phyloP scores from a whole-genome alignment of 257 asterid species.

The Solanum gandarillasii region DNA sequence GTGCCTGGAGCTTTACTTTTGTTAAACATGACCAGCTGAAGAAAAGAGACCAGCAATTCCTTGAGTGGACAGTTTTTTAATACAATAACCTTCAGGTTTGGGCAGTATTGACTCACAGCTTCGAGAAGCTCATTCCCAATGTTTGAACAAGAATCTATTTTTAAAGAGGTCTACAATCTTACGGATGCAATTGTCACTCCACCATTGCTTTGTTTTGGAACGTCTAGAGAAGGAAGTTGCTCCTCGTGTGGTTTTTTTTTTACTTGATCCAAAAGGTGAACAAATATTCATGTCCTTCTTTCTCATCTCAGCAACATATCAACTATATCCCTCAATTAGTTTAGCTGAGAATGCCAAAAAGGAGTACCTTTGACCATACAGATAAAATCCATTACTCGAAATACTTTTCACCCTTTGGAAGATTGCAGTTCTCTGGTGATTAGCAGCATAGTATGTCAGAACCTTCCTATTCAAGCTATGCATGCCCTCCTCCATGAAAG shows the following conservation, averaged over 20 bases:
- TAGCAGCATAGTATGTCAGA: background rate
- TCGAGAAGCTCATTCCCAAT: conserved; percentile 11
- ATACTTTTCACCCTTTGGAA: background rate
- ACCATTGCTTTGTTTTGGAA: background rate
- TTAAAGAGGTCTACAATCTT: background rate
- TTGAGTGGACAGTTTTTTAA: conserved; percentile 57
- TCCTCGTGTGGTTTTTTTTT: background rate
- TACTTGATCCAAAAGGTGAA: background rate
- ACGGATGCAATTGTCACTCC: background rate
- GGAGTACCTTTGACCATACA: background rate
- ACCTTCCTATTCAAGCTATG: background rate
- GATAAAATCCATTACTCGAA: background rate
- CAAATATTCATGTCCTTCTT: background rate
- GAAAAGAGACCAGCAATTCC: conserved; percentile 36
- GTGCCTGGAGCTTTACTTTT: conserved; percentile 53
- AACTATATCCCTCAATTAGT: background rate
- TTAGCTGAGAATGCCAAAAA: background rate
- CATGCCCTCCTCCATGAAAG: background rate
- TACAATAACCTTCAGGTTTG: conserved; percentile 35
- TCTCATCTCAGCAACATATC: background rate
- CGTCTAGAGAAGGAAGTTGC: background rate
- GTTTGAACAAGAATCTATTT: conserved; percentile 61
- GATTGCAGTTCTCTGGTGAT: background rate
- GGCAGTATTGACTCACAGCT: background rate
- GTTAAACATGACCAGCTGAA: conserved; percentile 48